A percentile compares a stretch with the other conserved stretches of the same genome.
Evolutionary conservation across 2,329 filamentous ascomycete species (phyloP).

Genomic region (Colletotrichum lindemuthianum): DNA sequence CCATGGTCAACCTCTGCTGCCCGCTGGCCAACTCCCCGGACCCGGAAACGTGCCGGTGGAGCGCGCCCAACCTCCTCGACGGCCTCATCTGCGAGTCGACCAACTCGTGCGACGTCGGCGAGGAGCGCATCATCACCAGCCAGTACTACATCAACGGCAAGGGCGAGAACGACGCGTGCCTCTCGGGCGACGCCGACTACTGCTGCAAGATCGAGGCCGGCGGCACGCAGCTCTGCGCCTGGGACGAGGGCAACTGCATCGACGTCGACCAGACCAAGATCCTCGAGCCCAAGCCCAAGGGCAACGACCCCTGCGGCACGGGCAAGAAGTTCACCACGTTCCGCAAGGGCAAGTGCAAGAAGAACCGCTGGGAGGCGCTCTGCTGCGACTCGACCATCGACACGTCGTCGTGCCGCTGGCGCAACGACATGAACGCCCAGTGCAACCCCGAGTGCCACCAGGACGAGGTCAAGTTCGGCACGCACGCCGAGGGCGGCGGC

Average conservation of each 20-base stretch:
- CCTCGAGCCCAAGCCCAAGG: background rate
- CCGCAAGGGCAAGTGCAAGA: constrained; percentile 4
- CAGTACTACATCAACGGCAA: constrained; percentile 24
- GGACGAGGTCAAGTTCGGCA: too few relatives aligned
- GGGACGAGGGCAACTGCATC: too few relatives aligned
- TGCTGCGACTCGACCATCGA: too few relatives aligned
- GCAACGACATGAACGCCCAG: too few relatives aligned
- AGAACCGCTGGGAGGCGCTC: background rate
- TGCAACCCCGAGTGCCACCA: too few relatives aligned
- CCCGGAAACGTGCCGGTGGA: constrained; percentile 44
- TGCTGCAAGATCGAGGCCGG: too few relatives aligned
- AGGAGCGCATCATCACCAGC: constrained; percentile 44
- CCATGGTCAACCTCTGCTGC: too few relatives aligned
- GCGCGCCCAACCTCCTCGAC: constrained; percentile 38
- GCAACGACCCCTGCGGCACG: background rate
- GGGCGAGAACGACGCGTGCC: constrained; percentile 21
- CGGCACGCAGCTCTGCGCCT: too few relatives aligned
- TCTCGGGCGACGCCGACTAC: too few relatives aligned
- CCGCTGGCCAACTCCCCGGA: background rate
- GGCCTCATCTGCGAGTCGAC: constrained; percentile 38
- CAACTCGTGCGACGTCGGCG: constrained; percentile 45
- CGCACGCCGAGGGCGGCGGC: too few relatives aligned
- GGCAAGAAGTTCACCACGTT: constrained; percentile 5
- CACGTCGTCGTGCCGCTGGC: too few relatives aligned
- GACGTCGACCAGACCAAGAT: too few relatives aligned